A percentile compares a stretch with the other conserved stretches of the same genome.
These are phyloP conservation scores for Ustilago tritici DNA, from an alignment of 1,284 basidiomycete genomes.

Conservation along the genomic window DNA sequence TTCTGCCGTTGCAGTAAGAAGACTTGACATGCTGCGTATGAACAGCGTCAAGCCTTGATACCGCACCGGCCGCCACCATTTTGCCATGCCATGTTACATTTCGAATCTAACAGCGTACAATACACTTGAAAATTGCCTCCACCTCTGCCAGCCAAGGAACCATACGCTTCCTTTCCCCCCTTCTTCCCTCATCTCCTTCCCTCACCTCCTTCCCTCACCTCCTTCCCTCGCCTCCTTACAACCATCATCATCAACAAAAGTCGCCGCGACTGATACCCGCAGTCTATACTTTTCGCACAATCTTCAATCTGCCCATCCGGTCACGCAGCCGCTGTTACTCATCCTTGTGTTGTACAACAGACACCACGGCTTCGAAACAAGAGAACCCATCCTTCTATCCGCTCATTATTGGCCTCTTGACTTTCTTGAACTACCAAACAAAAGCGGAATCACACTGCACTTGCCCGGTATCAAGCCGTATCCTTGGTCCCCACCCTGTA, in stretches of 20 bases:
- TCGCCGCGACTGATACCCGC: not conserved
- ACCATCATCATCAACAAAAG: not conserved
- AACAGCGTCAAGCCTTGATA: not conserved
- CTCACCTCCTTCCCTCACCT: not conserved
- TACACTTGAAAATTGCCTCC: not conserved
- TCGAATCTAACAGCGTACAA: not conserved
- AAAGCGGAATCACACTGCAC: not conserved
- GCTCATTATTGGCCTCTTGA: not conserved
- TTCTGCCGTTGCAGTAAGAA: too few species aligned
- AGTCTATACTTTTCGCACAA: too few species aligned
- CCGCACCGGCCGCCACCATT: not conserved
- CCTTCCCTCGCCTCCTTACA: not conserved
- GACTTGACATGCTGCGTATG: too few species aligned
- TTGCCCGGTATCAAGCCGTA: not conserved
- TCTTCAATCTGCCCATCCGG: not conserved
- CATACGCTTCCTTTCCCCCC: slow-evolving; percentile 1
- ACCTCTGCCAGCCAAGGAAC: slow-evolving; percentile 5
- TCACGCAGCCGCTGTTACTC: not conserved
- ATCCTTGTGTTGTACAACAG: not conserved
- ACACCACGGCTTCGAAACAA: not conserved
- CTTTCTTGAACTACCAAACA: not conserved
- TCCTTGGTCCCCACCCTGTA: too few species aligned
- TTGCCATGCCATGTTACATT: not conserved
- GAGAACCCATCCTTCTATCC: not conserved
- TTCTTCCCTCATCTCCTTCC: not conserved